Evolutionary conservation across 257 asterid species (phyloP).

Genomic region (Apocynum venetum): DNA sequence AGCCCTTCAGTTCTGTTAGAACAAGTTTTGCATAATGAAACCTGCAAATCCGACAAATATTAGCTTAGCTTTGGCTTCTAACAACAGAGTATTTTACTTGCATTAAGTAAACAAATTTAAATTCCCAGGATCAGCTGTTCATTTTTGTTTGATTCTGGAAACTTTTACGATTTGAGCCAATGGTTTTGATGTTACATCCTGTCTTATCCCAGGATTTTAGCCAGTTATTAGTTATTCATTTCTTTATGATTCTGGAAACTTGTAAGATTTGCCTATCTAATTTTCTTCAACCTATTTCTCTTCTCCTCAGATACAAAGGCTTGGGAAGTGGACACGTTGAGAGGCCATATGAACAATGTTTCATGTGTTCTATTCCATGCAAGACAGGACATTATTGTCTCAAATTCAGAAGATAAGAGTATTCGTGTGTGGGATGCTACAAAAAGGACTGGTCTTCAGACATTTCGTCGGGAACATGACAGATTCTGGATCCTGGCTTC

Average conservation of each 20-base stretch:
- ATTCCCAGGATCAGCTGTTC: not conserved
- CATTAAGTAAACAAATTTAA: not conserved
- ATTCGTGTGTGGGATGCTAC: constrained; percentile 99
- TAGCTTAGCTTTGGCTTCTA: not conserved
- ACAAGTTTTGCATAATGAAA: not conserved
- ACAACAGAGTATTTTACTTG: not conserved
- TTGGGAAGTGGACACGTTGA: constrained; percentile 99
- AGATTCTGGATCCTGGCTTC: constrained; percentile 95
- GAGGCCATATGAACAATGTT: constrained; percentile 98
- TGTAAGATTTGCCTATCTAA: not conserved
- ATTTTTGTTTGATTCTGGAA: not conserved
- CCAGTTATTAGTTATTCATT: not conserved
- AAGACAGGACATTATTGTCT: constrained; percentile 86
- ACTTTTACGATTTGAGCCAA: not conserved
- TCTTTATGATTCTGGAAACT: not conserved
- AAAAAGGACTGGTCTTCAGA: constrained; percentile 93
- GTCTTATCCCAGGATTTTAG: not conserved
- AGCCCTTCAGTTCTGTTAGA: not conserved
- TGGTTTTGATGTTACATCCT: not conserved
- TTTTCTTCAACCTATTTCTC: not conserved
- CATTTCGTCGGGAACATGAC: constrained; percentile 97
- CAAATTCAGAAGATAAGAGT: constrained; percentile 97
- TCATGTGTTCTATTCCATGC: constrained; percentile 87
- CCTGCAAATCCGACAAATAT: not conserved
- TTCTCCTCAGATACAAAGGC: constrained; percentile 83